Base-by-base conservation (phyloP, 2,329 filamentous ascomycete genomes). In the Colletotrichum viniferum region DNA sequence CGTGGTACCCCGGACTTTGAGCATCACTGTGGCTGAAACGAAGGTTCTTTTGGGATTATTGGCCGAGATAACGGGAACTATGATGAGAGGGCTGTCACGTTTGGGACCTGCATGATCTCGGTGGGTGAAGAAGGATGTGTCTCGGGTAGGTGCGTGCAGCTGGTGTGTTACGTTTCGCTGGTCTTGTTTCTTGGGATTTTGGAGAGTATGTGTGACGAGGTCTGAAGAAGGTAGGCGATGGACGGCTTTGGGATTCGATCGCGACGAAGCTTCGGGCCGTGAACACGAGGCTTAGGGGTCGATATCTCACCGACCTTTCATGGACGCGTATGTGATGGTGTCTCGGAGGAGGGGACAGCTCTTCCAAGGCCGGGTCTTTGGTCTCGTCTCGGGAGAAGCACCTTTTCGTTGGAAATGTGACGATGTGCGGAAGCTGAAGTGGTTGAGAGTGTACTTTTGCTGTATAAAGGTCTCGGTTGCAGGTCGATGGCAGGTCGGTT, bases 401-500 rank as follows among this genome's bases (percentile, higher is more conserved):
- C 32, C 28, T 21, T 12, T 18, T 30, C 58, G n/a, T 5, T 24
- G 55, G 4, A 18, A n/a, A 32, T 34, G 30, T 32, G 30, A 61
- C n/a, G 28, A 21, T 32, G 4, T 3, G 2, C 43, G 43, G 43
- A 48, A 48, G n/a, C 3, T 21, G n/a, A 4, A 12, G 18, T 0
- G 43, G 6, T 48, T 1, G n/a, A 61, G 58, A 8, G 18, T 32
- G 32, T 26, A 26, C n/a, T 48, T 26, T 24, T 43, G 12, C 32
- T 55, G 43, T 73, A 73, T 73, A 73, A 73, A 73, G 55, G 32
- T 63, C 56, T 43, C n/a, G 56, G 14, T n/a, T 38, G 56, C 43
- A 69, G 30, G 10, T 38, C 10, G n/a, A 24, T 4, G n/a, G 21
- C 16, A 14, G 13, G n/a, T 24, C 10, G n/a, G 36, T 18, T 13